A percentile compares a stretch with the other conserved stretches of the same genome.
Conservation (phyloP, 306 rosid species). For the Lagenaria siceraria region DNA sequence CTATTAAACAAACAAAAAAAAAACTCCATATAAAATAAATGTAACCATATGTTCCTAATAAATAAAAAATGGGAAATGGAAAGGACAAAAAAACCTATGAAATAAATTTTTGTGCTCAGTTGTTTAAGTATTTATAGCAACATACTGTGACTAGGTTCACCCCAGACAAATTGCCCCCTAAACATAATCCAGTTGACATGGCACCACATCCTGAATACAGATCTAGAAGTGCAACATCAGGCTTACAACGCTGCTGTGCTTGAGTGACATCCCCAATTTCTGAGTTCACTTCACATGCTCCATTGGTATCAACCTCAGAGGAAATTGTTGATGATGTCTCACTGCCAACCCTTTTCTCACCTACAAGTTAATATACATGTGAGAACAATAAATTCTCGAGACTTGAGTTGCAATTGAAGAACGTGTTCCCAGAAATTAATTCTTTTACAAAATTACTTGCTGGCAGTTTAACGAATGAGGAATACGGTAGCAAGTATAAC, state of each 20-base stretch:
- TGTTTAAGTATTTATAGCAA: not conserved
- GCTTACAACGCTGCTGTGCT: slow-evolving; percentile 5
- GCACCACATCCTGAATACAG: slow-evolving; percentile 87
- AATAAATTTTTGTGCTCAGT: not conserved
- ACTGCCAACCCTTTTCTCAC: slow-evolving; percentile 19
- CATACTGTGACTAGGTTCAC: slow-evolving; percentile 69
- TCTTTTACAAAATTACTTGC: slow-evolving; percentile 19
- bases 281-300: slow-evolving; percentile 20
- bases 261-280: slow-evolving; percentile 4
- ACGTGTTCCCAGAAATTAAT: not conserved
- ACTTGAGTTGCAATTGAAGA: not conserved
- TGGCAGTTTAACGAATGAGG: slow-evolving; percentile 45
- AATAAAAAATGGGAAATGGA: too few species aligned
- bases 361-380: slow-evolving; percentile 16
- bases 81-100: not conserved
- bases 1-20: slow-evolving; percentile 14
- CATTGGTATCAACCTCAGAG: slow-evolving; percentile 27
- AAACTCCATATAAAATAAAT: not conserved
- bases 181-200: slow-evolving; percentile 83
- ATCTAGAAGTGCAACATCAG: slow-evolving; percentile 42
- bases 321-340: slow-evolving; percentile 66
- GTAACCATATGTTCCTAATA: too few species aligned
- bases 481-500: slow-evolving; percentile 38
- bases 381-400: not conserved
- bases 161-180: slow-evolving; percentile 45